These are phyloP conservation scores for Endogone sp. DNA, from an alignment of 192 early-diverging fungal species.

Conservation along the genomic window DNA sequence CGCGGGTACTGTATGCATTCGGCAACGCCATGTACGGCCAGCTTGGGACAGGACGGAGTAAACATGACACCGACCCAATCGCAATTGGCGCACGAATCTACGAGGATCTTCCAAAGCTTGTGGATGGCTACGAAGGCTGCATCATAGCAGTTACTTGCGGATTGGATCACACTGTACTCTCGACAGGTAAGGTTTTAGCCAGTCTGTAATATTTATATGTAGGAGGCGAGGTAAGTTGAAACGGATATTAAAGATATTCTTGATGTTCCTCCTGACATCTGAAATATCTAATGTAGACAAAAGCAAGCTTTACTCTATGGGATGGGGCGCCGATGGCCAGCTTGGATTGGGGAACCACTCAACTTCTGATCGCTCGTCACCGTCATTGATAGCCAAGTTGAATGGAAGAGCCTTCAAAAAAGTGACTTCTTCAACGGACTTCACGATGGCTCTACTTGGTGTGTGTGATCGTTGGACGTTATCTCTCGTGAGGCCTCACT, in stretches of 20 bases:
- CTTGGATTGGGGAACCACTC: conserved; percentile 51
- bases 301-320: conserved; percentile 60
- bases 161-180: conserved; percentile 61
- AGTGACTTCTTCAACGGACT: conserved; percentile 63
- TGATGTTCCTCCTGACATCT: too few species aligned
- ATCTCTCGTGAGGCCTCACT: not conserved
- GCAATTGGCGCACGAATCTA: conserved; percentile 16
- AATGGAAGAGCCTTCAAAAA: conserved; percentile 35
- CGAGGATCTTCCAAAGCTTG: conserved; percentile 11
- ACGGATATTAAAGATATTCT: too few species aligned
- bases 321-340: conserved; percentile 77
- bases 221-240: not conserved
- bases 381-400: conserved; percentile 42
- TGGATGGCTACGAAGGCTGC: conserved; percentile 24
- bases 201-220: too few species aligned
- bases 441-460: conserved; percentile 53
- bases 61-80: conserved; percentile 20
- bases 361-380: conserved; percentile 33
- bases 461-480: not conserved
- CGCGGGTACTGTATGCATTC: conserved; percentile 39
- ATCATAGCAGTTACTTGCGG: conserved; percentile 60
- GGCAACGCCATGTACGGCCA: conserved; percentile 71
- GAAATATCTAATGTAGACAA: conserved; percentile 21
- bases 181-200: conserved; percentile 53
- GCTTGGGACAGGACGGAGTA: conserved; percentile 47